A percentile compares a stretch with the other conserved stretches of the same genome.
Evolutionary conservation across 1,284 basidiomycete genomes (phyloP).

Genomic region (Sporisorium reilianum): DNA sequence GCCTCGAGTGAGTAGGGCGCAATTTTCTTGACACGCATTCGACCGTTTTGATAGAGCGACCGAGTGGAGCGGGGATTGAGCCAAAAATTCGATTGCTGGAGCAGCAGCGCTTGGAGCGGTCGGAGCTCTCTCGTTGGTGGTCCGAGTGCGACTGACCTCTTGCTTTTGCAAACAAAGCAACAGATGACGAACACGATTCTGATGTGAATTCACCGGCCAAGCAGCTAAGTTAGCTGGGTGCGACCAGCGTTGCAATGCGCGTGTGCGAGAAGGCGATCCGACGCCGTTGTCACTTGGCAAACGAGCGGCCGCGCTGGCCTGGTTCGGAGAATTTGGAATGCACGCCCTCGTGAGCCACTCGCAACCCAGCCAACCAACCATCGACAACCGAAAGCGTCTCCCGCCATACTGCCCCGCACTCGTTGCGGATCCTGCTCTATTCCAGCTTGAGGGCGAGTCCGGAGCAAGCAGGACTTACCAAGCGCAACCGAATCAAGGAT

Average conservation of each 20-base stretch:
- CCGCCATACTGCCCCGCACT: no score
- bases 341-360: no score
- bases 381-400: no score
- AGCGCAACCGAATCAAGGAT: neutral
- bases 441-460: neutral
- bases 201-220: neutral
- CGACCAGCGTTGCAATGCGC: no score
- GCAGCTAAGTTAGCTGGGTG: no score
- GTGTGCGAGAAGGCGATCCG: no score
- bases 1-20: neutral
- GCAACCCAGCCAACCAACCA: no score
- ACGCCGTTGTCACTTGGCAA: no score
- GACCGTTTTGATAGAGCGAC: conserved; percentile 14
- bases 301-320: no score
- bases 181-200: conserved; percentile 5
- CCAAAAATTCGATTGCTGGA: no score
- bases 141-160: neutral
- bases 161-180: neutral
- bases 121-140: neutral
- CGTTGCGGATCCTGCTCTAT: no score
- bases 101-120: neutral
- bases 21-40: neutral
- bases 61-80: neutral
- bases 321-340: no score
- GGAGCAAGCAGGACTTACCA: conserved; percentile 8